Conservation (phyloP, 768 basidiomycete species). For the Cubamyces lactineus region DNA sequence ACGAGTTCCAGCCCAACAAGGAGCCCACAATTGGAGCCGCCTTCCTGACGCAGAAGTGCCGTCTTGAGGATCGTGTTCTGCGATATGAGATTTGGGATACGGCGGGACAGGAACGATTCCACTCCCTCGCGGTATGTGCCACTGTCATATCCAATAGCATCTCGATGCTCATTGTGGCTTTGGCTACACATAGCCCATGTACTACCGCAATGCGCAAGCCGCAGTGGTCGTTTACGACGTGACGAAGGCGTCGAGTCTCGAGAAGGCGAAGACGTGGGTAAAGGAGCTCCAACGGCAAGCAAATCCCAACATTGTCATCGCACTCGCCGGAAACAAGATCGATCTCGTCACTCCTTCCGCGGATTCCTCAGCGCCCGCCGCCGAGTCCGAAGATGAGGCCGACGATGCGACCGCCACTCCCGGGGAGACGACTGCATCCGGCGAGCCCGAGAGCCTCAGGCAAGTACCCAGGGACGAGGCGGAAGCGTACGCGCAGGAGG, state of each 20-base stretch:
- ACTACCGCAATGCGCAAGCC: conserved; percentile 97
- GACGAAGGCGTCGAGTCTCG: conserved; percentile 92
- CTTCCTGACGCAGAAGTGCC: conserved; percentile 93
- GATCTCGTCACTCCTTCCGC: conserved; percentile 78
- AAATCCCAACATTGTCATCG: conserved; percentile 98
- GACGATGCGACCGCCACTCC: conserved; percentile 93
- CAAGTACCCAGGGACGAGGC: conserved; percentile 96
- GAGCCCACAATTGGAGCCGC: conserved; percentile 98
- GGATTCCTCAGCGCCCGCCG: conserved; percentile 51
- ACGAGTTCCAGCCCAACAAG: conserved; percentile 99
- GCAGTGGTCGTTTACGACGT: conserved; percentile 99
- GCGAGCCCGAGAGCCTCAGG: conserved; percentile 72
- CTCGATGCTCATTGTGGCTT: conserved; percentile 1
- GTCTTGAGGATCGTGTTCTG: conserved; percentile 89
- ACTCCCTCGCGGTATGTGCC: conserved; percentile 84
- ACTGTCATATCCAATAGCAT: background rate
- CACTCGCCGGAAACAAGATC: conserved; percentile 97
- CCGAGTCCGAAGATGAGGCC: conserved; percentile 85
- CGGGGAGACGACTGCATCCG: conserved; percentile 56
- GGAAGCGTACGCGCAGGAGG: conserved; percentile 93
- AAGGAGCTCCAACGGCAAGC: conserved; percentile 99
- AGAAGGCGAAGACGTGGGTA: conserved; percentile 99
- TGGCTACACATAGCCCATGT: conserved; percentile 76
- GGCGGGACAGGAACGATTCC: conserved; percentile 95
- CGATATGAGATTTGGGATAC: conserved; percentile 99